These are phyloP conservation scores for Beta corolliflora DNA, from an alignment of 179 eudicot genomes.

Conservation along the genomic window DNA sequence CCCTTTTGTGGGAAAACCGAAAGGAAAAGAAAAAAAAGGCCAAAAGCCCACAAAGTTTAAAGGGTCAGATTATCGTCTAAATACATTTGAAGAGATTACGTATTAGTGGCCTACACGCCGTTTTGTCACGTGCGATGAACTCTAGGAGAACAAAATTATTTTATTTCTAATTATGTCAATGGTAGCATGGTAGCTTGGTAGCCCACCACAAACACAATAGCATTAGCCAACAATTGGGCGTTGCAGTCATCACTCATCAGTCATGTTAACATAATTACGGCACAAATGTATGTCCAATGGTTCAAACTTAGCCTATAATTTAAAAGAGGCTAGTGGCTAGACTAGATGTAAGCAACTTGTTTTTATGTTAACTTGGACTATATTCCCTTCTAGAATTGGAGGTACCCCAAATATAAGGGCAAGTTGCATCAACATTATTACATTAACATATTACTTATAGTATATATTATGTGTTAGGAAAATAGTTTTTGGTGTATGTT, in stretches of 20 bases:
- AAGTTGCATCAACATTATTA: no score
- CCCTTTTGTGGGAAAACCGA: background rate
- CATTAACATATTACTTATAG: no score
- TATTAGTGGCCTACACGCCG: slow-evolving; percentile 14
- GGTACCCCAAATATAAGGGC: no score
- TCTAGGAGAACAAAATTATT: background rate
- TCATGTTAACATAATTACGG: background rate
- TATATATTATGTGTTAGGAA: background rate
- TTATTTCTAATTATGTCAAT: background rate
- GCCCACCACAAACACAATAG: slow-evolving; percentile 13
- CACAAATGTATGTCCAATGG: background rate
- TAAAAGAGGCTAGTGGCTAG: background rate
- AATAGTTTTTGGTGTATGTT: background rate
- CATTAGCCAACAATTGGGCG: background rate
- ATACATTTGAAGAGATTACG: background rate
- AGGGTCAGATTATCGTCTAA: slow-evolving; percentile 6
- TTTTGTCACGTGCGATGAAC: slow-evolving; percentile 20
- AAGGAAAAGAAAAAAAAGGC: background rate
- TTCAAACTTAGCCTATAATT: background rate
- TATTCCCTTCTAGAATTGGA: background rate
- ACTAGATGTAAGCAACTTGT: slow-evolving; percentile 6
- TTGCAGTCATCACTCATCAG: background rate
- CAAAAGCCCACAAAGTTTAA: background rate
- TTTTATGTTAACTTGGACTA: slow-evolving; percentile 4
- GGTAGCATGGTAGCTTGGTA: background rate